Evolutionary conservation across 768 basidiomycete species (phyloP), one percentile per base, ranked within the genome.

Genomic region (Podaxis mareebaensis): DNA sequence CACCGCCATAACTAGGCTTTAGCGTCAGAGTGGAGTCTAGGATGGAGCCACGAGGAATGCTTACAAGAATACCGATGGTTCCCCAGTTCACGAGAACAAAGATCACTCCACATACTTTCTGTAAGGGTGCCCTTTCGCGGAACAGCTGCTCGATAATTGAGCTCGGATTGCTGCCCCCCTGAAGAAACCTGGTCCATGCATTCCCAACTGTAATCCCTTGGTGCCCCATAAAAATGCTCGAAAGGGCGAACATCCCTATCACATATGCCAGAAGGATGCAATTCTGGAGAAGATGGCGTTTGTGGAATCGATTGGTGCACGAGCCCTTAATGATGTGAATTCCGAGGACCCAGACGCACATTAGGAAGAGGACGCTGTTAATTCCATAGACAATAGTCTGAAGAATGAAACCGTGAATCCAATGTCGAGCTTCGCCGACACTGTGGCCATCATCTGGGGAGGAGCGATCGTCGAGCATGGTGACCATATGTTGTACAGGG

Each of bases 1-100:
- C 61, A 63, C 13, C 61, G 54, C 61, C 61, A 63, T 38, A 63
- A 30, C 61, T 63, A 28, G 26, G 33, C 8, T 20, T 22, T 28
- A 8, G 4, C 7, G 28, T 36, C 48, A 49, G 36, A 11, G 13
- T 40, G 5, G 38, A 26, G 11, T n/a, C 22, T 4, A 12, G 8
- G 15, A 40, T 20, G 39, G 11, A 26, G 22, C 10, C 0, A 51
- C 17, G 4, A n/a, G 24, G 5, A 26, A 12, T 6, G 17, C 61
- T 62, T 55, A 62, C 61, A 20, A 62, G 53, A 3, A 62, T 55
- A 24, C 53, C 42, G 26, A 63, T 38, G 3, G 61, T 20, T 12
- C 61, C 61, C 61, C 61, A 63, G n/a, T 63, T 63, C 7, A 57
- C 30, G 0, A 63, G 7, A 13, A 51, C 10, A 2, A 57, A 51